Evolutionary conservation across 306 rosid species (phyloP).

Genomic region (Medicago arabica): DNA sequence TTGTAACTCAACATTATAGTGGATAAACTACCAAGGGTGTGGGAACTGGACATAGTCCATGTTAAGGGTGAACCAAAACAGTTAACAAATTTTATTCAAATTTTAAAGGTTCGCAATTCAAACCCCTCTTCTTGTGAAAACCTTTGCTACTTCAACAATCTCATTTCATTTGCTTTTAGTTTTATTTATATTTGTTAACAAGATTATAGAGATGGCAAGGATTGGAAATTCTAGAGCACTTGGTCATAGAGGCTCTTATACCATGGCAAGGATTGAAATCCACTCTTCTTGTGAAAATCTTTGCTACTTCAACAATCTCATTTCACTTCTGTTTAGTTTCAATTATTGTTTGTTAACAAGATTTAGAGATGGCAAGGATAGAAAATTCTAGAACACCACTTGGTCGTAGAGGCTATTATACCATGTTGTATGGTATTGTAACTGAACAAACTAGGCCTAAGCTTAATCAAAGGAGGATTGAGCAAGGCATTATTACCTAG

Average conservation of each 20-base stretch:
- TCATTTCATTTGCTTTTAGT: background rate
- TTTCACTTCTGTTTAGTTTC: slow-evolving; percentile 4
- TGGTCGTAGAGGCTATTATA: background rate
- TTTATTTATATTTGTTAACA: slow-evolving; percentile 18
- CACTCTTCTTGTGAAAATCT: too few relatives aligned
- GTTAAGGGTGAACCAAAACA: too few relatives aligned
- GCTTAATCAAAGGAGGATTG: background rate
- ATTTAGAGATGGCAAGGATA: slow-evolving; percentile 17
- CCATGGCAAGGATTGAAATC: background rate
- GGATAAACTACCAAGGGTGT: too few relatives aligned
- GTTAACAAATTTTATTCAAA: too few relatives aligned
- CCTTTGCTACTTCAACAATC: too few relatives aligned
- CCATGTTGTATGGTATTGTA: slow-evolving; percentile 3
- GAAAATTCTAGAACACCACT: slow-evolving; percentile 15
- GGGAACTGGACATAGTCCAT: too few relatives aligned
- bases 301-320: background rate
- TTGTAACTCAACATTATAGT: too few relatives aligned
- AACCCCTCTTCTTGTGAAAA: too few relatives aligned
- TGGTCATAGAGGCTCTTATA: background rate
- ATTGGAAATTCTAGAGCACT: slow-evolving; percentile 11
- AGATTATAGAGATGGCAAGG: slow-evolving; percentile 19
- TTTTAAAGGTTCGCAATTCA: too few relatives aligned
- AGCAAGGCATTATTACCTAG: slow-evolving; percentile 1
- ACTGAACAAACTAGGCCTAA: slow-evolving; percentile 13
- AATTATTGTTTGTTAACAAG: slow-evolving; percentile 8